Evolutionary conservation across 768 basidiomycete species (phyloP), one percentile per base, ranked within the genome.

Genomic region (Amanita rimosa): DNA sequence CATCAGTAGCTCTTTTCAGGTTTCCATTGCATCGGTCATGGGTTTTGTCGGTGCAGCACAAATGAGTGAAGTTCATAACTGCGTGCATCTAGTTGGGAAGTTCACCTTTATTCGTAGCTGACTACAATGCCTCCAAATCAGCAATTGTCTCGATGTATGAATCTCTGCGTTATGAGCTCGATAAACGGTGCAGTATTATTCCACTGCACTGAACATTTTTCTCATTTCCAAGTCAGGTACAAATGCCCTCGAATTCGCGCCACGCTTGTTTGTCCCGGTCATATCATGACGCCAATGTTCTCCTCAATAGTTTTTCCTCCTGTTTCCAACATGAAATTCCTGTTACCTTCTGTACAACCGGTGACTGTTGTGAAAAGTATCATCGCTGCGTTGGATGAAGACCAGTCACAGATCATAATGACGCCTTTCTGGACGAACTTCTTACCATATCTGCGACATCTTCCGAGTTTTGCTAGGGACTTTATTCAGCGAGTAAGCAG

Each of bases 81-180:
- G 4, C 19, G 14, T 6, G 21, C 36, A 8, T 33, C 33, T 21
- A 14, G 26, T 33, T 35, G 11, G 36, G 29, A 43, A 16, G 46
- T 47, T 39, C 40, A 34, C 27, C 16, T 48, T 46, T 14, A 24
- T 16, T 36, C 41, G 27, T 51, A 90, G 88, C 82, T 58, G 91
- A 95, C 66, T 98, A 99, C 62, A 75, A 74, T 62, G 90, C 92
- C 7, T 91, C 90, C 21, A 99, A 99, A 68, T 88, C 92, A 9
- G 93, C 94, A n/a, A 60, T 86, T 17, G 68, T 87, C 13, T 76
- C 77, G 27, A 64, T 97, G 39, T 81, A 95, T 55, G 86, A 93
- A 54, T 83, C 86, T 11, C 72, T 99, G 46, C 77, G 91, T 45
- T 86, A 82, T 56, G 95, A 99, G 62, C 78, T 98, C 14, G 85